A percentile compares a stretch with the other conserved stretches of the same genome.
Conservation (phyloP, 139 green algal genomes). For the Nannochloris sp. region DNA sequence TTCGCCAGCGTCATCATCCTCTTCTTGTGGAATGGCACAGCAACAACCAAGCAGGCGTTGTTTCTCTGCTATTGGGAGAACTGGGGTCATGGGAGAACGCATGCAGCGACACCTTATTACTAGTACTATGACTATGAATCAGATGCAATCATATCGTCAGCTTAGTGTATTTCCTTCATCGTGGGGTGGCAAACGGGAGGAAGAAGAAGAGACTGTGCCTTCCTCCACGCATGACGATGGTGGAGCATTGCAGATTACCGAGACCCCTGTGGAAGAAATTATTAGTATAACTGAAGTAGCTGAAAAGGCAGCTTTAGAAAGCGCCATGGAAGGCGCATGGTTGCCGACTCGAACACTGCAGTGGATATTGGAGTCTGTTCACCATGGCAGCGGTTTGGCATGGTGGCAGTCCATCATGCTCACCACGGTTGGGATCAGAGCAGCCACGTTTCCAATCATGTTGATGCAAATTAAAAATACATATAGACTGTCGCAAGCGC, state of each 20-base stretch:
- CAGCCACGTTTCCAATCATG: conserved; percentile 48
- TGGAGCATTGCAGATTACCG: background rate
- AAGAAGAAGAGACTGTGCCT: background rate
- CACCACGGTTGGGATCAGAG: conserved; percentile 42
- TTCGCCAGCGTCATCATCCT: no score
- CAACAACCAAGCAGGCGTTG: no score
- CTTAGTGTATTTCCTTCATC: conserved; percentile 14
- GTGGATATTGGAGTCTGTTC: conserved; percentile 34
- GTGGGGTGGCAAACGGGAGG: background rate
- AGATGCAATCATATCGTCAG: background rate
- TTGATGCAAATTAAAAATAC: conserved; percentile 56
- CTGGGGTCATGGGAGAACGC: no score
- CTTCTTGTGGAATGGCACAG: no score
- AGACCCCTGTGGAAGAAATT: conserved; percentile 15
- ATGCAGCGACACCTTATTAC: no score
- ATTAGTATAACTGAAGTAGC: conserved; percentile 21
- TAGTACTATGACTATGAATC: no score
- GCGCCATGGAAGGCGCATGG: conserved; percentile 37
- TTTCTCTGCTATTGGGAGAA: no score
- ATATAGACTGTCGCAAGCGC: conserved; percentile 49
- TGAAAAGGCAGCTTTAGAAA: conserved; percentile 33
- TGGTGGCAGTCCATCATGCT: conserved; percentile 58
- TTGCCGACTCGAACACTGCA: conserved; percentile 44
- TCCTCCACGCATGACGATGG: conserved; percentile 1
- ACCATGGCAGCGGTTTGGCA: conserved; percentile 36